Evolutionary conservation across 805 yeast species (phyloP), one percentile per base, ranked within the genome.

Genomic region (Scheffersomyces lignosus): DNA sequence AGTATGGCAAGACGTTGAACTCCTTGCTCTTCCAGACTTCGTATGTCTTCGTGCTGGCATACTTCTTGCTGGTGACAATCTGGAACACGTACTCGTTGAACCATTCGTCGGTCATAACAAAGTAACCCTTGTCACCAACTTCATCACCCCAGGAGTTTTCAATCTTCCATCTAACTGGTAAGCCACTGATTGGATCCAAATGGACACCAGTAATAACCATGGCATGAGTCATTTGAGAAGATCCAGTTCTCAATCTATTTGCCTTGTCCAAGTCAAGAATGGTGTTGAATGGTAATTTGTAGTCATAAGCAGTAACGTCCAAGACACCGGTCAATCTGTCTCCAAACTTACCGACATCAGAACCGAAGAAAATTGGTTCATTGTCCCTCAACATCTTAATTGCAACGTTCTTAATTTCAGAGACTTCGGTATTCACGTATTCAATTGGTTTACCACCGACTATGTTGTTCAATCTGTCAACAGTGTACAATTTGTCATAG

Each of bases 201-300:
- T 87, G 89, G 31, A 85, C 91, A 22, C 81, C 96, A 9, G 89
- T 81, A 52, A 87, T 77, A 15, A 81, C 73, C 96, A 87, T 87
- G 25, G 96, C 96, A 54, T 87, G 96, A 12, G 95, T 87, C 95
- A 87, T 86, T 45, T 79, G 66, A 16, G 89, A 81, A 45, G 87
- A 80, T 39, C 79, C 80, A 46, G 83, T 81, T 41, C 71, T 63
- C 43, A 88, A 80, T 45, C 95, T 70, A 33, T 87, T 82, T 15
- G 79, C 79, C 66, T 88, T 87, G 34, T 58, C 43, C 50, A 62
- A 75, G 70, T 35, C 75, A 66, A 51, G 74, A 62, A 36, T 70
- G 58, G 70, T 79, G 71, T 32, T 81, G 51, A 79, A 73, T 1
- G 73, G 71, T 37, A 80, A 60, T 44, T 75, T 65, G 61, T 79